A percentile compares a stretch with the other conserved stretches of the same genome.
Evolutionary conservation across 1,139 yeast species (phyloP).

Genomic region (Magnusiomyces fungicola): DNA sequence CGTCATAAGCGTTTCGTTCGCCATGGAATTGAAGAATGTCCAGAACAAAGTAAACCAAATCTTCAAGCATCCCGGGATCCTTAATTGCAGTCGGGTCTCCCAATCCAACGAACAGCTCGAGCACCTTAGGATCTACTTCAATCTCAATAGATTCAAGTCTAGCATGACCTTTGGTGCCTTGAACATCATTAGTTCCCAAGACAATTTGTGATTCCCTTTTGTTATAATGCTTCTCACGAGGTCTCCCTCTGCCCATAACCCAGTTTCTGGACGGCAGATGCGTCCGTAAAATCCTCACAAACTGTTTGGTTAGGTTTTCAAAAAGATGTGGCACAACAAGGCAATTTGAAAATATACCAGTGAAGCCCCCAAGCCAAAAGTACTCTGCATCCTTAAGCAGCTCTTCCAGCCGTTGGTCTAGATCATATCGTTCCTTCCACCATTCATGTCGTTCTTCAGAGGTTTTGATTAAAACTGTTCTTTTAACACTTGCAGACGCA

Average conservation of each 20-base stretch:
- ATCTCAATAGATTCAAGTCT: slow-evolving; percentile 22
- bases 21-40: slow-evolving; percentile 60
- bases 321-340: slow-evolving; percentile 30
- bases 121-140: slow-evolving; percentile 44
- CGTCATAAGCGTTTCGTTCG: slow-evolving; percentile 55
- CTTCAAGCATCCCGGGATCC: slow-evolving; percentile 46
- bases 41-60: slow-evolving; percentile 53
- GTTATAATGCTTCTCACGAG: slow-evolving; percentile 5
- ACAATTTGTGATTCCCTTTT: slow-evolving; percentile 1
- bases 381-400: slow-evolving; percentile 55
- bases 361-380: slow-evolving; percentile 78
- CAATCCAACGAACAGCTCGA: slow-evolving; percentile 47
- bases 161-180: background rate
- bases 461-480: slow-evolving; percentile 37
- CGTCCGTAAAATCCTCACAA: slow-evolving; percentile 32
- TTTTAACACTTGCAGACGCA: slow-evolving; percentile 41
- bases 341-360: slow-evolving; percentile 46
- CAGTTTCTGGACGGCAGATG: slow-evolving; percentile 31
- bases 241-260: slow-evolving; percentile 11
- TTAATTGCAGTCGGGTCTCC: slow-evolving; percentile 33
- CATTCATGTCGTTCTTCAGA: slow-evolving; percentile 59
- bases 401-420: slow-evolving; percentile 50
- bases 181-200: background rate
- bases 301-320: slow-evolving; percentile 35
- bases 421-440: slow-evolving; percentile 65